Base-by-base conservation (phyloP, 192 early-diverging fungal genomes). In the Coemansia sp. region DNA sequence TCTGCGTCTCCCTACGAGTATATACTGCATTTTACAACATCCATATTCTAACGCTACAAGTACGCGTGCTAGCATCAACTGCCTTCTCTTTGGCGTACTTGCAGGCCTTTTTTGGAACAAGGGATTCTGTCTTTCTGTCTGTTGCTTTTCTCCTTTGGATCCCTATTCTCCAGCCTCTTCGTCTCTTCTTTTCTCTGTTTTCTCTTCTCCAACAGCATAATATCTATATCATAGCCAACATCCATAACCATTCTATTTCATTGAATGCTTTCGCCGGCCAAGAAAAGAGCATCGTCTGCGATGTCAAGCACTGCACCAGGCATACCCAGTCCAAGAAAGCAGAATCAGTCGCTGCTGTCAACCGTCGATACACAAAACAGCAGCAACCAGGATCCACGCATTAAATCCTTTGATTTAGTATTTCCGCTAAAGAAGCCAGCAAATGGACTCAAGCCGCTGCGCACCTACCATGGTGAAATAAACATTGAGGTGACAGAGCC, bases 381-480 rank as follows among this genome's bases (percentile, higher is more conserved):
- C 10, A 51, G 0, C 7, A 34, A 34, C 18, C 37, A 33, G 33
- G 79, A 81, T 45, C 63, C 79, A 7, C 79, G 79, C 34, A 72
- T 81, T 49, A 75, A 64, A 23, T 23, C 66, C 12, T 72, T 75
- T 67, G 68, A 39, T 49, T 57, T 81, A 10, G 73, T 68, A 33
- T 81, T 81, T 40, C 79, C 79, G 20, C 51, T 75, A 12, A 74
- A 68, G 51, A 56, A 33, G 58, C 63, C 70, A 29, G 60, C 58
- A 21, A 70, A 45, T n/a, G 79, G 79, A 46, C 73, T 81, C 31
- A 68, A 72, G 70, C 79, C 79, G 30, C 61, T 61, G 57, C 79
- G 67, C 26, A 81, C 73, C 23, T 81, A 81, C 64, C 63, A 75
- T 16, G 79, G 79, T 3, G 69, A 70, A 42, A 59, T 81, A 2